Evolutionary conservation across 495 filamentous ascomycete genomes (phyloP).

Genomic region (Copromyces sp.): DNA sequence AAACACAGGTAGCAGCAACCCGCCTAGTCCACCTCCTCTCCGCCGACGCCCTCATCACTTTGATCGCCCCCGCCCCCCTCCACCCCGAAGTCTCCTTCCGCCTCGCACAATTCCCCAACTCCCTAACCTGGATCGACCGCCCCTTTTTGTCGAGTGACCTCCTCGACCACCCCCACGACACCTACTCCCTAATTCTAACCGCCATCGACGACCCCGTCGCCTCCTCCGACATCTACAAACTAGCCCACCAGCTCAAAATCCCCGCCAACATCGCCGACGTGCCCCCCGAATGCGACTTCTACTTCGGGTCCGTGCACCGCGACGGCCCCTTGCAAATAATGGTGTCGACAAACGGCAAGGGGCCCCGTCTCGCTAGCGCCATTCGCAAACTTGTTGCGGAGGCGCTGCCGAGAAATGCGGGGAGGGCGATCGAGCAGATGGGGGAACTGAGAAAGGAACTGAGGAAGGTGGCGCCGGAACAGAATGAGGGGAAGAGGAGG

Average conservation of each 20-base stretch:
- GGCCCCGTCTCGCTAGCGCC: conserved; percentile 80
- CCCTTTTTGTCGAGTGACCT: conserved; percentile 75
- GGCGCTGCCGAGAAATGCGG: conserved; percentile 62
- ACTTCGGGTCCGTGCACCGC: conserved; percentile 89
- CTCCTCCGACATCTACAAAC: conserved; percentile 77
- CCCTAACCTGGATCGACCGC: conserved; percentile 69
- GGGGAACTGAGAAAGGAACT: conserved; percentile 68
- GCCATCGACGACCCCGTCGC: conserved; percentile 88
- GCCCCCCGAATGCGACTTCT: conserved; percentile 94
- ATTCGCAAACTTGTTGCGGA: conserved; percentile 75
- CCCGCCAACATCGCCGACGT: conserved; percentile 96
- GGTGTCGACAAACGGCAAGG: conserved; percentile 97
- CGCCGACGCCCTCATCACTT: conserved; percentile 82
- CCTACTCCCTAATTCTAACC: conserved; percentile 65
- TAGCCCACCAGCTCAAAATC: conserved; percentile 76
- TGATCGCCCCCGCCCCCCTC: conserved; percentile 67
- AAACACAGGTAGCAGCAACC: conserved; percentile 75
- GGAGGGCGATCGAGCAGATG: conserved; percentile 73
- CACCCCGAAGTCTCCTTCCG: conserved; percentile 82
- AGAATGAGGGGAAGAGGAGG: conserved; percentile 69
- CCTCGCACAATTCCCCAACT: conserved; percentile 45
- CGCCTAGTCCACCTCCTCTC: conserved; percentile 89
- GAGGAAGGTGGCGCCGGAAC: conserved; percentile 59
- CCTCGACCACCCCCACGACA: conserved; percentile 47
- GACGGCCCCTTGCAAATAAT: conserved; percentile 95